phyloP scores from a whole-genome alignment of 2,329 filamentous ascomycete species.

The Alternaria arborescens region DNA sequence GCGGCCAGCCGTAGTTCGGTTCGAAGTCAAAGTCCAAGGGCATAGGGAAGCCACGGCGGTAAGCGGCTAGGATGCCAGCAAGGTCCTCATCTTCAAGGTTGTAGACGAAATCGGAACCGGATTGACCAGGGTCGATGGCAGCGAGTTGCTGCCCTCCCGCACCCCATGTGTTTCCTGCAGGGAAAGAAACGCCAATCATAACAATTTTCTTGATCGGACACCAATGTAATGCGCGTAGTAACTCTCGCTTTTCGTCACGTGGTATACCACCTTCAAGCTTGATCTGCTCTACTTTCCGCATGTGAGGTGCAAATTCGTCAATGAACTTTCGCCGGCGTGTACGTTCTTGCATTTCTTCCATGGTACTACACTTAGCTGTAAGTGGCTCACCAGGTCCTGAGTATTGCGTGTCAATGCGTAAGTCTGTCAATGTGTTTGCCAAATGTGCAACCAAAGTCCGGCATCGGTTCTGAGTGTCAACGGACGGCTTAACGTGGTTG shows the following conservation, averaged over 20 bases:
- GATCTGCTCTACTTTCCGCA: constrained; percentile 54
- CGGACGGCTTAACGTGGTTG: constrained; percentile 34
- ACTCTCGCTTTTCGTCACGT: constrained; percentile 58
- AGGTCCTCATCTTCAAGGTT: constrained; percentile 44
- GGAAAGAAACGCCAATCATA: constrained; percentile 55
- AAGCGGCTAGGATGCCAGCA: constrained; percentile 34
- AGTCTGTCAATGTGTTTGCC: constrained; percentile 50
- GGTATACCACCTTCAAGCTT: constrained; percentile 60
- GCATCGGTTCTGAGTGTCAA: constrained; percentile 33
- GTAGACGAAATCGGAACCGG: constrained; percentile 24
- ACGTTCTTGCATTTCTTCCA: constrained; percentile 29
- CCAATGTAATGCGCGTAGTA: constrained; percentile 52
- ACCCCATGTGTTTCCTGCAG: constrained; percentile 58
- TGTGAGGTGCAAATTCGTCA: constrained; percentile 52
- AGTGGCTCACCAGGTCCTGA: constrained; percentile 38
- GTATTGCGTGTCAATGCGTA: constrained; percentile 54
- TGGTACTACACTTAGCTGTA: constrained; percentile 36
- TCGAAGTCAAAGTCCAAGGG: constrained; percentile 40
- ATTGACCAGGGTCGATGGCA: constrained; percentile 36
- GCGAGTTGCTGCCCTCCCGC: constrained; percentile 43
- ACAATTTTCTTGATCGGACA: constrained; percentile 57
- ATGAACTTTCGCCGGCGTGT: constrained; percentile 52
- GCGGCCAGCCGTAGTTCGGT: constrained; percentile 54
- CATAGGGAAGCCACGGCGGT: constrained; percentile 31
- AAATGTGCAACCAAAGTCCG: constrained; percentile 51